These are phyloP conservation scores for Silene noctiflora DNA, from an alignment of 179 eudicot genomes.

Conservation along the genomic window DNA sequence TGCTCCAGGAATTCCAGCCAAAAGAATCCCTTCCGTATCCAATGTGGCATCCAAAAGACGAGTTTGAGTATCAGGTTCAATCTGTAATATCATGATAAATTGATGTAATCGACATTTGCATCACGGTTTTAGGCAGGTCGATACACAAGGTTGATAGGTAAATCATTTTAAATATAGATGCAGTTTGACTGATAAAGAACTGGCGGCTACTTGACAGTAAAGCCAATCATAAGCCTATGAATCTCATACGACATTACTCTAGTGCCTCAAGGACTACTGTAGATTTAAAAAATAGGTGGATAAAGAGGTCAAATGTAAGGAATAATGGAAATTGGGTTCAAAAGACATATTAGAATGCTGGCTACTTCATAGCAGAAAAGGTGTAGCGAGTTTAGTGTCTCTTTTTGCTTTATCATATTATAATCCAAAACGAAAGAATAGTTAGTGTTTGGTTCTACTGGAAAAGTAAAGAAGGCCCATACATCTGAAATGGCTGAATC, in stretches of 20 bases:
- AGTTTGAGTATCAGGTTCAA: constrained; percentile 89
- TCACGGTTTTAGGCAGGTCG: not conserved
- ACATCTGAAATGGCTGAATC: too few relatives aligned
- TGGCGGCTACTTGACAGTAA: too few relatives aligned
- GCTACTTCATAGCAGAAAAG: not conserved
- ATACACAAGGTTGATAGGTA: not conserved
- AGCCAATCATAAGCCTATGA: too few relatives aligned
- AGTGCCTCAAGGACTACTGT: not conserved
- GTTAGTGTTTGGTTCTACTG: too few relatives aligned
- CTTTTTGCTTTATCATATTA: too few relatives aligned
- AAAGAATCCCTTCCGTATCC: constrained; percentile 77
- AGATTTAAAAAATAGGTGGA: not conserved
- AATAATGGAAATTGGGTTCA: not conserved
- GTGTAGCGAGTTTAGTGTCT: too few relatives aligned
- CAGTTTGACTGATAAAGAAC: not conserved
- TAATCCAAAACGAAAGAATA: too few relatives aligned
- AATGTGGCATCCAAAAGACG: constrained; percentile 75
- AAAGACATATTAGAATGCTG: not conserved
- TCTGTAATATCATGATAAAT: constrained; percentile 39
- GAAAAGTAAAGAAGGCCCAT: too few relatives aligned
- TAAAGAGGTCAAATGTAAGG: not conserved
- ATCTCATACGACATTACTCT: not conserved
- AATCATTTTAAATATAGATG: too few relatives aligned
- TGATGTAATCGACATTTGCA: not conserved
- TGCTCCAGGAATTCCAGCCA: constrained; percentile 99